A percentile compares a stretch with the other conserved stretches of the same genome.
These are phyloP conservation scores for Quercus bicolor DNA, from an alignment of 306 rosid genomes.

Conservation along the genomic window DNA sequence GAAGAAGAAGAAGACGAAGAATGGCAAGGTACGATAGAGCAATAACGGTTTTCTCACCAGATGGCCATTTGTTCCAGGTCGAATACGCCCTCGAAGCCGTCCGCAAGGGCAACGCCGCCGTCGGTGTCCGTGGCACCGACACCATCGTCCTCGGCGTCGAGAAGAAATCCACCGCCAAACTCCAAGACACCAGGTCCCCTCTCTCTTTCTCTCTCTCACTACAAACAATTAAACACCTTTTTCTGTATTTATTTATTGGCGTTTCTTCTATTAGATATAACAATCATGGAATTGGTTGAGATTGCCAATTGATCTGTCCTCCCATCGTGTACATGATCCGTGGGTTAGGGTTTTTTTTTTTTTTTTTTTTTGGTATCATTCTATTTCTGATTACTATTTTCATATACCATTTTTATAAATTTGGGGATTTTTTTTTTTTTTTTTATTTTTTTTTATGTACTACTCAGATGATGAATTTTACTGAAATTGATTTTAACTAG, in stretches of 20 bases:
- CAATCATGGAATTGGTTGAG: no score
- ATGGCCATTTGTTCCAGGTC: conserved; percentile 95
- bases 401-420: no score
- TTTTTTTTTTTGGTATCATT: no score
- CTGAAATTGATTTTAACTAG: no score
- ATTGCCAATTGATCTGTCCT: neutral
- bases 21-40: conserved; percentile 99
- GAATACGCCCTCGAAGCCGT: conserved; percentile 98
- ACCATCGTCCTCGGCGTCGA: conserved; percentile 97
- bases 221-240: no score
- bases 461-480: no score
- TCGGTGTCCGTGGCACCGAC: conserved; percentile 96
- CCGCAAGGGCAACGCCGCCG: conserved; percentile 99
- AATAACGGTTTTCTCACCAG: conserved; percentile 94
- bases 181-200: conserved; percentile 83
- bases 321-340: no score
- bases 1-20: neutral
- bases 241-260: neutral
- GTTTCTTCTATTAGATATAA: neutral
- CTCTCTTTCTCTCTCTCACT: neutral
- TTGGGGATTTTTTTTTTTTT: no score
- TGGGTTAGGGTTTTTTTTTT: no score
- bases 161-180: conserved; percentile 92
- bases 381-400: no score
- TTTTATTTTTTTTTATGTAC: no score